Percentiles rank a stretch among this genome's conserved stretches.
Conservation (phyloP, 2,329 filamentous ascomycete species). For the Orbilia brochopaga region DNA sequence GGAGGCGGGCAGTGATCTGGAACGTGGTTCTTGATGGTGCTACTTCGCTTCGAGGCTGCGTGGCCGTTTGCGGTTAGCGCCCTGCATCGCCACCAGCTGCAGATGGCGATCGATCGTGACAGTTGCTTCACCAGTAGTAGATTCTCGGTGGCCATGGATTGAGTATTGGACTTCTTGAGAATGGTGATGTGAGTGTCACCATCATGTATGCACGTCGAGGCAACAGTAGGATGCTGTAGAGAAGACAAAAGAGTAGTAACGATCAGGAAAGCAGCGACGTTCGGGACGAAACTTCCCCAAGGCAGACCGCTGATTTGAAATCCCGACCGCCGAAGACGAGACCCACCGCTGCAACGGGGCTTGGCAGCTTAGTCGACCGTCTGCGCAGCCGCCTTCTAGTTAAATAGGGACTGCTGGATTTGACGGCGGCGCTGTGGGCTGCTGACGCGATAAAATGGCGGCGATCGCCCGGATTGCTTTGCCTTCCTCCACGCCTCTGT, state of each 20-base stretch:
- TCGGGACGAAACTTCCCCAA: conserved; percentile 2
- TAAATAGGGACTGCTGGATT: no score
- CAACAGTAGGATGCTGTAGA: no score
- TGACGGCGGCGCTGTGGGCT: no score
- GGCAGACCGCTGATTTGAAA: conserved; percentile 11
- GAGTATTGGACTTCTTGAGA: no score
- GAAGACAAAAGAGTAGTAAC: neutral
- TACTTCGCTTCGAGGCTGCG: neutral
- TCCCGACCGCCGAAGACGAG: neutral
- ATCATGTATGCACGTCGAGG: no score
- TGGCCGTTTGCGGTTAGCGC: neutral
- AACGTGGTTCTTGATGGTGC: neutral
- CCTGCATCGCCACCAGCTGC: neutral
- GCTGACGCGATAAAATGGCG: no score
- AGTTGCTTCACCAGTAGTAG: neutral
- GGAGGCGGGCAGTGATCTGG: no score
- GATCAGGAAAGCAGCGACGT: neutral
- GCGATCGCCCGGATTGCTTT: no score
- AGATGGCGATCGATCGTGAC: neutral
- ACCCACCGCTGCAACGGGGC: neutral
- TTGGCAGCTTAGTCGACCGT: no score
- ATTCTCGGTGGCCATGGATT: neutral
- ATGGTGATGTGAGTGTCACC: no score
- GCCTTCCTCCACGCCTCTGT: no score
- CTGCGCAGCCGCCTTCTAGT: no score